These are phyloP conservation scores for Mitragyna speciosa DNA, from an alignment of 257 asterid species.

Conservation along the genomic window DNA sequence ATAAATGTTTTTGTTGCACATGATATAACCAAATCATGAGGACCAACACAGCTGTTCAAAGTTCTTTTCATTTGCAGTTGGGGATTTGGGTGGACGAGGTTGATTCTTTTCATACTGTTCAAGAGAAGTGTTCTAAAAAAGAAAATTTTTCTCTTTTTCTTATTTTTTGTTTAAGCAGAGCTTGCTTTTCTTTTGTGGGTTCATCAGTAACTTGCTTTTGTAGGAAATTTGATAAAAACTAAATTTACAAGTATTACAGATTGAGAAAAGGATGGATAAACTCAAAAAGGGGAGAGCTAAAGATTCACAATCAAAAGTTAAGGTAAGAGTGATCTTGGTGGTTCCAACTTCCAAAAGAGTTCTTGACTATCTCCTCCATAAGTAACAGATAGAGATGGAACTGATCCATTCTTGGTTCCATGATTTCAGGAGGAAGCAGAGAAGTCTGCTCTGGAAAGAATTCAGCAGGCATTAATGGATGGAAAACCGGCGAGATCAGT, in stretches of 20 bases:
- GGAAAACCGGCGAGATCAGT: constrained; percentile 98
- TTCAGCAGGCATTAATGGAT: constrained; percentile 69
- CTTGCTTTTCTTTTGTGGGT: neutral
- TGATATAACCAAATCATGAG: neutral
- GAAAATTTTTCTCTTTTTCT: neutral
- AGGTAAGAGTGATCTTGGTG: constrained; percentile 42
- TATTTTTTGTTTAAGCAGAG: neutral
- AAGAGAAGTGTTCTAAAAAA: neutral
- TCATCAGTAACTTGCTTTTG: neutral
- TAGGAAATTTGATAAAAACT: constrained; percentile 32
- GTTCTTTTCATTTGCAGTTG: neutral
- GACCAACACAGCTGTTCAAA: neutral
- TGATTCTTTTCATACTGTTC: neutral
- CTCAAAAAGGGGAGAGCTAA: constrained; percentile 82
- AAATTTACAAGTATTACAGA: constrained; percentile 72
- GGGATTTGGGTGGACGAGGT: neutral
- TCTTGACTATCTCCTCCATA: constrained; percentile 1
- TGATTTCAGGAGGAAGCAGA: constrained; percentile 90
- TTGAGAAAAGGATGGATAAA: constrained; percentile 93
- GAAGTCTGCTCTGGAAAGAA: constrained; percentile 79
- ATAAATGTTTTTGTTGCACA: neutral
- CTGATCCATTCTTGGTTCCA: constrained; percentile 19
- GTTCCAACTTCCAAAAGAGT: constrained; percentile 15
- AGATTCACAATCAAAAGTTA: constrained; percentile 79
- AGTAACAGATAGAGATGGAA: neutral